Percentiles rank a stretch among this genome's conserved stretches.
These are phyloP conservation scores for Albugo candida DNA, from an alignment of 352 stramenopile genomes.

Conservation along the genomic window DNA sequence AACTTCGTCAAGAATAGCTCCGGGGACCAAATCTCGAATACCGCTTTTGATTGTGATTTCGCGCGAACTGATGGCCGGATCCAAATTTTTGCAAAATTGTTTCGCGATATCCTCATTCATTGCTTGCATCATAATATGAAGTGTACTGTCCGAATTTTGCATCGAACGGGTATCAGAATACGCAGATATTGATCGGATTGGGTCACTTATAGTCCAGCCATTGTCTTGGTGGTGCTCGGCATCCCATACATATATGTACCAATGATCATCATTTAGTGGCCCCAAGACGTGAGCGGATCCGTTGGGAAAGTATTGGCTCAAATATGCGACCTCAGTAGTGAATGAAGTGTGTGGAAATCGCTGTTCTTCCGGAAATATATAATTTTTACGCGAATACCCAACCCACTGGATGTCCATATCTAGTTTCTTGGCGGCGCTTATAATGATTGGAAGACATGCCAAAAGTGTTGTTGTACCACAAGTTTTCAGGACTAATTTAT, in stretches of 20 bases:
- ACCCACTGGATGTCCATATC: slow-evolving; percentile 96
- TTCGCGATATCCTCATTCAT: slow-evolving; percentile 65
- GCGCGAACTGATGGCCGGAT: slow-evolving; percentile 42
- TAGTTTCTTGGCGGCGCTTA: slow-evolving; percentile 63
- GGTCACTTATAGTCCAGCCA: background rate
- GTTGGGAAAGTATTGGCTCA: slow-evolving; percentile 78
- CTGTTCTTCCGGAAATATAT: slow-evolving; percentile 96
- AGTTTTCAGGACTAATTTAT: slow-evolving; percentile 99
- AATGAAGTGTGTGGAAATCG: slow-evolving; percentile 94
- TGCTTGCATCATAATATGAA: slow-evolving; percentile 76
- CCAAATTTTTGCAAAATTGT: slow-evolving; percentile 70
- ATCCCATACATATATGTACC: slow-evolving; percentile 96
- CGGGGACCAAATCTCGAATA: slow-evolving; percentile 89
- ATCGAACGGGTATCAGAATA: background rate
- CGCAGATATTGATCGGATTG: background rate
- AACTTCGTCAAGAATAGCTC: slow-evolving; percentile 89
- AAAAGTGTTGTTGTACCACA: slow-evolving; percentile 98
- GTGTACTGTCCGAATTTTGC: slow-evolving; percentile 17
- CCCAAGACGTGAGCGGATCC: slow-evolving; percentile 77
- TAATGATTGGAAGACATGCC: slow-evolving; percentile 74
- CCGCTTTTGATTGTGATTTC: slow-evolving; percentile 89
- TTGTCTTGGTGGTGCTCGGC: slow-evolving; percentile 66
- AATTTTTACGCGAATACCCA: slow-evolving; percentile 98
- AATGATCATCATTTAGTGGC: slow-evolving; percentile 95
- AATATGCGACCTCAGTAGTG: slow-evolving; percentile 92